These are phyloP conservation scores for Saccharomyces hybrid DNA, from an alignment of 1,139 yeast genomes.

Conservation along the genomic window DNA sequence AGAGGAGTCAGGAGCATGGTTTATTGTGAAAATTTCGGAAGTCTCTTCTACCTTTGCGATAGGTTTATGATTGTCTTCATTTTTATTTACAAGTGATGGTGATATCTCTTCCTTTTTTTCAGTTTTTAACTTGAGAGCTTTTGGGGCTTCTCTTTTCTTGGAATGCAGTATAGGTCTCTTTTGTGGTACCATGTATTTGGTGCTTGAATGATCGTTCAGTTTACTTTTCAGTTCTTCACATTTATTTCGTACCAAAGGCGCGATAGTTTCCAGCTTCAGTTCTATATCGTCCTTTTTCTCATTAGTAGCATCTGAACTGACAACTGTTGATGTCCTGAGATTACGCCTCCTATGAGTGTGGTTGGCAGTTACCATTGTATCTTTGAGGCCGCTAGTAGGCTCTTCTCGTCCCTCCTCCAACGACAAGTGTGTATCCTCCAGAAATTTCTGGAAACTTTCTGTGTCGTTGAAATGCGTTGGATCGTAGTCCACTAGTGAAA, in stretches of 20 bases:
- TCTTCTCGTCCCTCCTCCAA: slow-evolving; percentile 6
- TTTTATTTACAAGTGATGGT: background rate
- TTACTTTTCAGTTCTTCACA: slow-evolving; percentile 10
- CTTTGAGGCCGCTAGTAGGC: background rate
- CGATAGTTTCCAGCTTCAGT: slow-evolving; percentile 2
- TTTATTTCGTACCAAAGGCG: slow-evolving; percentile 15
- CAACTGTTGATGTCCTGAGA: slow-evolving; percentile 6
- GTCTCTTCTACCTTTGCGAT: background rate
- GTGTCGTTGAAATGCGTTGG: slow-evolving; percentile 25
- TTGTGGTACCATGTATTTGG: background rate
- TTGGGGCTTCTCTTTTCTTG: background rate
- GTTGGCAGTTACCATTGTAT: slow-evolving; percentile 3
- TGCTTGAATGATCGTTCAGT: background rate
- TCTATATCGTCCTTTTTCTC: background rate
- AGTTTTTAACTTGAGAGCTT: background rate
- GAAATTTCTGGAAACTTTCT: slow-evolving; percentile 27
- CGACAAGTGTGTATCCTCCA: slow-evolving; percentile 18
- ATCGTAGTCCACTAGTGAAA: slow-evolving; percentile 34
- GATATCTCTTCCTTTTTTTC: background rate
- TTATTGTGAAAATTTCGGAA: background rate
- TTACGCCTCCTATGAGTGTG: slow-evolving; percentile 4
- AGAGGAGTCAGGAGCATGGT: background rate
- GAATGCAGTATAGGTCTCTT: background rate
- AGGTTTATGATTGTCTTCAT: background rate
- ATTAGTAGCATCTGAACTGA: slow-evolving; percentile 1